These are phyloP conservation scores for Knufia fluminis DNA, from an alignment of 2,329 filamentous ascomycete species.

Conservation along the genomic window DNA sequence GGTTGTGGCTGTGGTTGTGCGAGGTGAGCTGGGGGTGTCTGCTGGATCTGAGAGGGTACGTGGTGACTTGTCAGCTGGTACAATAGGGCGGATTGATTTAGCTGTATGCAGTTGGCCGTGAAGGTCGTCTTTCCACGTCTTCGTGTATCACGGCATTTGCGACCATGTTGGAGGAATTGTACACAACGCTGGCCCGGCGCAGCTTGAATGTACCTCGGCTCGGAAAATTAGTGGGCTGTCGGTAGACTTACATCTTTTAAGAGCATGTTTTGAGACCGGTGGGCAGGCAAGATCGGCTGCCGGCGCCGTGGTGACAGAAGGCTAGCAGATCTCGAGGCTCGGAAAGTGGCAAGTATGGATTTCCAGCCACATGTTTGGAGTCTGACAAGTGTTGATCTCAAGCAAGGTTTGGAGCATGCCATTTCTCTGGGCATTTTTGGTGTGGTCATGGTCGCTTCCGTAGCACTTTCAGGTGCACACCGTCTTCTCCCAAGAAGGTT, in stretches of 20 bases:
- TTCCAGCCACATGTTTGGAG: not conserved
- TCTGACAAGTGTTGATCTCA: not conserved
- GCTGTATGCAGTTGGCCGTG: not conserved
- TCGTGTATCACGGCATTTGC: not conserved
- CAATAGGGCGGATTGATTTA: not conserved
- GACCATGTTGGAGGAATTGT: too few relatives aligned
- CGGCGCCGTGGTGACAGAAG: too few relatives aligned
- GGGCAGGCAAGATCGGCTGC: too few relatives aligned
- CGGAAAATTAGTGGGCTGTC: not conserved
- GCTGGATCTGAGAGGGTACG: not conserved
- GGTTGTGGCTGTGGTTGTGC: not conserved
- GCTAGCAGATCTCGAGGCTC: not conserved
- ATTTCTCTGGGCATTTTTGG: too few relatives aligned
- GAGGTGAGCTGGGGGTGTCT: too few relatives aligned
- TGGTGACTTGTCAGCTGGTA: conserved; percentile 1
- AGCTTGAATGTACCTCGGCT: not conserved
- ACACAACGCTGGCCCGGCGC: too few relatives aligned
- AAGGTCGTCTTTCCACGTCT: not conserved
- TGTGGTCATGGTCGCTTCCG: too few relatives aligned
- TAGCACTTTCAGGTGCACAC: too few relatives aligned
- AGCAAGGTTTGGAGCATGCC: conserved; percentile 1
- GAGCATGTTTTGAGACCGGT: too few relatives aligned
- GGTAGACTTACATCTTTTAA: too few relatives aligned
- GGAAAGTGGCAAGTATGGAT: not conserved
- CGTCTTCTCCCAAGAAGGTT: too few relatives aligned